phyloP scores from a whole-genome alignment of 441 rosid species.

The Erysimum cheiri region DNA sequence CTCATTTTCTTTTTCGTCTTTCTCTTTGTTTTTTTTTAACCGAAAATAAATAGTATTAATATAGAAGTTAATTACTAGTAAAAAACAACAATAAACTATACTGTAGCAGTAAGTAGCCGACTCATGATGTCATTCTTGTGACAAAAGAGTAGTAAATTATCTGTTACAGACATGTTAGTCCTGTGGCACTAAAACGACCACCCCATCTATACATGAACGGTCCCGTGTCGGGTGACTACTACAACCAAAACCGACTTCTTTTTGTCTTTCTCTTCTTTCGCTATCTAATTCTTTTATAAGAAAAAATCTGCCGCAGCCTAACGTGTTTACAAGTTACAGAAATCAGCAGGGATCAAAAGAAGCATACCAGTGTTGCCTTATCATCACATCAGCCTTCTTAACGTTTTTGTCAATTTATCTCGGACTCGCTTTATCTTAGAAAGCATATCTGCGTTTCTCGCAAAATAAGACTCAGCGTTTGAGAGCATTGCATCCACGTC shows the following conservation, averaged over 20 bases:
- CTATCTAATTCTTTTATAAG: slow-evolving; percentile 3
- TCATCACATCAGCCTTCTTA: slow-evolving; percentile 43
- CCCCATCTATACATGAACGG: slow-evolving; percentile 28
- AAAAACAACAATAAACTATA: not conserved
- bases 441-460: slow-evolving; percentile 47
- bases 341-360: not conserved
- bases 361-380: slow-evolving; percentile 24
- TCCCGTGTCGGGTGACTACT: slow-evolving; percentile 11
- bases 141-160: slow-evolving; percentile 20
- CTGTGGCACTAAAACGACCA: slow-evolving; percentile 18
- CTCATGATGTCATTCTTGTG: slow-evolving; percentile 20
- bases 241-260: slow-evolving; percentile 25
- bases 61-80: not conserved
- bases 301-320: slow-evolving; percentile 12
- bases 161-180: slow-evolving; percentile 34
- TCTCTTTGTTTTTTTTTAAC: not conserved
- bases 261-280: slow-evolving; percentile 8
- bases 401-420: slow-evolving; percentile 60
- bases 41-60: not conserved
- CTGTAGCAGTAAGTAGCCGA: slow-evolving; percentile 4
- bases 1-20: not conserved
- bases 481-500: slow-evolving; percentile 63
- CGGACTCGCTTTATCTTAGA: slow-evolving; percentile 66
- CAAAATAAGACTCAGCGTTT: slow-evolving; percentile 60
- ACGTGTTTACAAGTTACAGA: slow-evolving; percentile 12